These are phyloP conservation scores for Alternaria arbusti DNA, from an alignment of 2,329 filamentous ascomycete genomes.

Conservation along the genomic window DNA sequence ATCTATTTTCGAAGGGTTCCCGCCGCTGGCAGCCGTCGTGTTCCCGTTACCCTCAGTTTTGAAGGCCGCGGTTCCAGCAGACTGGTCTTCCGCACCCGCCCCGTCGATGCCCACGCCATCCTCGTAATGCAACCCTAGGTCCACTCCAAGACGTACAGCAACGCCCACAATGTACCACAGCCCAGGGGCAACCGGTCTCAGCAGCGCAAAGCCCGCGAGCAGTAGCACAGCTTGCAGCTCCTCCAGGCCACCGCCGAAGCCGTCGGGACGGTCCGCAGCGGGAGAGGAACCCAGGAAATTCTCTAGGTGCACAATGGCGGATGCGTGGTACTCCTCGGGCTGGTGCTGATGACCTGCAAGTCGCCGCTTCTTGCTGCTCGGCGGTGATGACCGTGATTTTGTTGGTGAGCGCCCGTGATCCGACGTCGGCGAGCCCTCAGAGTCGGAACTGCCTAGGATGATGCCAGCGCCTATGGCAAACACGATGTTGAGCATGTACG, in stretches of 20 bases:
- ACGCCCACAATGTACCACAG: constrained; percentile 98
- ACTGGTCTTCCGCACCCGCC: constrained; percentile 41
- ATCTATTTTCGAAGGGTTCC: constrained; percentile 50
- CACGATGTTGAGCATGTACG: constrained; percentile 97
- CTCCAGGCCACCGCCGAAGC: constrained; percentile 86
- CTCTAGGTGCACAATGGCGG: constrained; percentile 89
- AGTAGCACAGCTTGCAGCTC: constrained; percentile 93
- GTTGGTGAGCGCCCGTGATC: constrained; percentile 37
- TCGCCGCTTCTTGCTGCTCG: constrained; percentile 47
- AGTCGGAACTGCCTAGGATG: constrained; percentile 68
- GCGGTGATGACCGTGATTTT: constrained; percentile 39
- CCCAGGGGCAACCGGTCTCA: constrained; percentile 89
- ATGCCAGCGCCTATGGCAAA: constrained; percentile 96
- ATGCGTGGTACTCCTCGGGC: constrained; percentile 95
- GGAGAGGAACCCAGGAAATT: constrained; percentile 75
- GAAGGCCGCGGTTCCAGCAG: constrained; percentile 27
- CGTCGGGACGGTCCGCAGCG: constrained; percentile 60
- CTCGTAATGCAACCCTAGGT: constrained; percentile 91
- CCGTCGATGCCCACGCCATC: constrained; percentile 74
- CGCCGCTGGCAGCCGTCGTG: constrained; percentile 21
- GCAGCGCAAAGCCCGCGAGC: constrained; percentile 86
- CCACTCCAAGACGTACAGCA: constrained; percentile 86
- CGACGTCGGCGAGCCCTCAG: constrained; percentile 40
- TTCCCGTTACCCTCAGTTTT: constrained; percentile 44
- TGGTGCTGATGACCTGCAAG: constrained; percentile 67